phyloP scores from a whole-genome alignment of 83 land plant species.

The Picea abies region DNA sequence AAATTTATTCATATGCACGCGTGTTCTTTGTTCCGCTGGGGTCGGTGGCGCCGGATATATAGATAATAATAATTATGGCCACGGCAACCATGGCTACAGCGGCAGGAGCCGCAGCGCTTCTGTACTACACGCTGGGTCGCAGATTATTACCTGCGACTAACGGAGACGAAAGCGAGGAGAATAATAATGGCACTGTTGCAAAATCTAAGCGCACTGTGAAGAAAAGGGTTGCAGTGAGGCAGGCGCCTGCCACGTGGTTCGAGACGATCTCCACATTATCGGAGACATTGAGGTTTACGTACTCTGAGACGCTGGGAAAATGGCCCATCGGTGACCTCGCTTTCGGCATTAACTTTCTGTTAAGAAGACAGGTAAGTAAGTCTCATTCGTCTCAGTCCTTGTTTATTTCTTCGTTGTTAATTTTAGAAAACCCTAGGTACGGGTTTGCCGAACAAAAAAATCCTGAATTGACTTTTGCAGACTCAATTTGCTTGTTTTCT shows the following conservation, averaged over 20 bases:
- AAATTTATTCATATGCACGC: not conserved
- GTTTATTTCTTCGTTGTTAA: not conserved
- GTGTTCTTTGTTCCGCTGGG: not conserved
- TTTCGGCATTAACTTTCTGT: slow-evolving; percentile 92
- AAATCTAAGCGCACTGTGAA: slow-evolving; percentile 11
- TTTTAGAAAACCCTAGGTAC: not conserved
- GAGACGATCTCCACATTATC: slow-evolving; percentile 91
- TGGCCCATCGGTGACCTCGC: slow-evolving; percentile 99
- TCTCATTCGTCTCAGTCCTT: not conserved
- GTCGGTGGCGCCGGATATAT: not conserved
- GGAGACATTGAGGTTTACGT: slow-evolving; percentile 93
- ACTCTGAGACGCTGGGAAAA: slow-evolving; percentile 96
- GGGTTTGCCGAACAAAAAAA: not conserved
- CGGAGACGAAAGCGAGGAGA: slow-evolving; percentile 19
- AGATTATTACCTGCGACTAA: slow-evolving; percentile 28
- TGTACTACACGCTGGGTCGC: slow-evolving; percentile 71
- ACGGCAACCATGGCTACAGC: slow-evolving; percentile 96
- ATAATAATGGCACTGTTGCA: slow-evolving; percentile 15
- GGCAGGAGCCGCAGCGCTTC: slow-evolving; percentile 88
- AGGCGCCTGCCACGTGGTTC: slow-evolving; percentile 95
- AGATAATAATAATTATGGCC: slow-evolving; percentile 50
- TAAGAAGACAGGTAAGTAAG: slow-evolving; percentile 80
- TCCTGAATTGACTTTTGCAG: not conserved
- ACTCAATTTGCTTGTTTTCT: not conserved
- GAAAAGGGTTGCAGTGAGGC: slow-evolving; percentile 53